Evolutionary conservation across 2,329 filamentous ascomycete species (phyloP).

Genomic region (Diaporthe vaccinii): DNA sequence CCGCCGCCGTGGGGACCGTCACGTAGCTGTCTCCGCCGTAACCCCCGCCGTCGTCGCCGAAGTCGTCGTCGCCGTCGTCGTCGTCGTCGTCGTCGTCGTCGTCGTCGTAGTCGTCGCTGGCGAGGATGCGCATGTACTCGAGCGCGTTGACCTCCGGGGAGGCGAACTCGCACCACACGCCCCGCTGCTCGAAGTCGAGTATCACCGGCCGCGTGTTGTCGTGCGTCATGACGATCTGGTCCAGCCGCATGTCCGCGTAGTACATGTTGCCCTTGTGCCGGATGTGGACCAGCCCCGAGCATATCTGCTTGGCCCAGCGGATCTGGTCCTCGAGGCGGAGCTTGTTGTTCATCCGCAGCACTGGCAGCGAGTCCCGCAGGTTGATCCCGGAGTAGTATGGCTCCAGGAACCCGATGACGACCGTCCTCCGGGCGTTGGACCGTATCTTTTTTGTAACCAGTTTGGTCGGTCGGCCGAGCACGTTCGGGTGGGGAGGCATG

Average conservation of each 20-base stretch:
- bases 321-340: constrained; percentile 60
- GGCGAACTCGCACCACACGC: constrained; percentile 73
- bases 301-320: constrained; percentile 67
- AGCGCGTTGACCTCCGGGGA: constrained; percentile 72
- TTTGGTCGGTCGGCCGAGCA: constrained; percentile 65
- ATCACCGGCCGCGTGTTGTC: constrained; percentile 62
- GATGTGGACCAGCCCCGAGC: constrained; percentile 65
- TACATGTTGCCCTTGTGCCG: constrained; percentile 60
- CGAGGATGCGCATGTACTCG: constrained; percentile 69
- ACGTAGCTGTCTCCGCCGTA: constrained; percentile 41
- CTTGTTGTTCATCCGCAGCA: constrained; percentile 60
- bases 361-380: constrained; percentile 67
- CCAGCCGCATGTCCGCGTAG: constrained; percentile 71
- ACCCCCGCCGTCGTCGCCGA: constrained; percentile 50
- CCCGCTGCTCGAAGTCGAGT: constrained; percentile 74
- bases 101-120: constrained; percentile 61
- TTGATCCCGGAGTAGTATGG: constrained; percentile 67
- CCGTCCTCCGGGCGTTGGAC: constrained; percentile 68
- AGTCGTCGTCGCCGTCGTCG: constrained; percentile 50
- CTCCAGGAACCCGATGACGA: constrained; percentile 70
- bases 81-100: constrained; percentile 59
- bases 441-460: constrained; percentile 68
- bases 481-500: constrained; percentile 64
- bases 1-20: background rate
- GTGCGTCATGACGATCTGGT: constrained; percentile 68